Conservation (phyloP, 2,329 filamentous ascomycete species). For the Pyrenophora tritici-repentis region DNA sequence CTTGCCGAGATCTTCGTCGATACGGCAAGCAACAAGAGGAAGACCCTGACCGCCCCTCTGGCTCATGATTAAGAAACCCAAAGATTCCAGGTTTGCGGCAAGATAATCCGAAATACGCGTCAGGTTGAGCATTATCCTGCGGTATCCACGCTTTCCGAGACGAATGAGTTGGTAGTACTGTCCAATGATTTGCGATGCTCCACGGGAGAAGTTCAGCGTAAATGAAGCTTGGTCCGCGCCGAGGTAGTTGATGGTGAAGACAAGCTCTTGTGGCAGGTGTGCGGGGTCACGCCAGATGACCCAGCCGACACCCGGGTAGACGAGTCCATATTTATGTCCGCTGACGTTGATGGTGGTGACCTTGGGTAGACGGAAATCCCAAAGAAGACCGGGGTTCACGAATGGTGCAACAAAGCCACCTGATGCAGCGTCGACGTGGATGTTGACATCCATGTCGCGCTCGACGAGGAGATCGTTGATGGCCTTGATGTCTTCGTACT, state of each 20-base stretch:
- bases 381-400: constrained; percentile 78
- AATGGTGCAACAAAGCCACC: constrained; percentile 95
- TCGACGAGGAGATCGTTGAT: constrained; percentile 86
- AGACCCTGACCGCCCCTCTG: constrained; percentile 76
- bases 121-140: constrained; percentile 90
- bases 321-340: constrained; percentile 81
- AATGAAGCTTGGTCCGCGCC: constrained; percentile 94
- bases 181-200: constrained; percentile 90
- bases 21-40: constrained; percentile 86
- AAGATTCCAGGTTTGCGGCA: constrained; percentile 68
- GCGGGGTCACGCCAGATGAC: constrained; percentile 82
- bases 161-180: constrained; percentile 98
- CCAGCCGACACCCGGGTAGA: constrained; percentile 93
- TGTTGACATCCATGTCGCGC: constrained; percentile 76
- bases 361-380: constrained; percentile 89
- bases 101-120: constrained; percentile 90
- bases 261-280: constrained; percentile 74
- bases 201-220: constrained; percentile 96
- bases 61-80: constrained; percentile 89
- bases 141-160: constrained; percentile 89
- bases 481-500: constrained; percentile 88
- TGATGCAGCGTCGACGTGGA: constrained; percentile 91
- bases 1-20: constrained; percentile 62
- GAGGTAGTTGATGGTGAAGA: constrained; percentile 99
- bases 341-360: constrained; percentile 95